Conservation (phyloP, 805 yeast genomes). For the Kodamaea leandrae region DNA sequence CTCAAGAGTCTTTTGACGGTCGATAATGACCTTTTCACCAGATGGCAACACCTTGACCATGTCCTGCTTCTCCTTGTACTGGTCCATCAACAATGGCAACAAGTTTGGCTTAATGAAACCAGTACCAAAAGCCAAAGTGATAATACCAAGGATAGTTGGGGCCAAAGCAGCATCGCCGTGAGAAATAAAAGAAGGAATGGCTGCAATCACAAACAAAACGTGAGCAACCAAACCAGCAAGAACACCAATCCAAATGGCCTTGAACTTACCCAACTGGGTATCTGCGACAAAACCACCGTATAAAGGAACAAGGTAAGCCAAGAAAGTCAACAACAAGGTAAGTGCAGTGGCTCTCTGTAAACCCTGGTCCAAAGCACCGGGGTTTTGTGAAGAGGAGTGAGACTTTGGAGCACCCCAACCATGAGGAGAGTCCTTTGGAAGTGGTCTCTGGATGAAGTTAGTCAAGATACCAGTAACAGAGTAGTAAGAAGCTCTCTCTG, state of each 20-base stretch:
- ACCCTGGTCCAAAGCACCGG: slow-evolving; percentile 53
- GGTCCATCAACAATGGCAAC: slow-evolving; percentile 48
- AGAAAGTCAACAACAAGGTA: slow-evolving; percentile 45
- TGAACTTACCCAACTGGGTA: slow-evolving; percentile 45
- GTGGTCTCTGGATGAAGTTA: slow-evolving; percentile 51
- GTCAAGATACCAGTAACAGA: slow-evolving; percentile 44
- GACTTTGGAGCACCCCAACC: slow-evolving; percentile 42
- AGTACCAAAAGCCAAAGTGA: slow-evolving; percentile 45
- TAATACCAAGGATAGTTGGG: slow-evolving; percentile 40
- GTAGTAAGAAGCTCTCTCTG: slow-evolving; percentile 56
- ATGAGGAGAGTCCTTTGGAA: slow-evolving; percentile 46
- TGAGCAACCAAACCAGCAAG: slow-evolving; percentile 47
- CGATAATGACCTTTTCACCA: slow-evolving; percentile 66
- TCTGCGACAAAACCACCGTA: slow-evolving; percentile 54
- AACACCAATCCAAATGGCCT: slow-evolving; percentile 50
- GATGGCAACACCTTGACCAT: slow-evolving; percentile 53
- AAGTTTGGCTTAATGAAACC: slow-evolving; percentile 56
- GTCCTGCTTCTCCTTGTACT: slow-evolving; percentile 54
- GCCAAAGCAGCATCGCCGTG: slow-evolving; percentile 33
- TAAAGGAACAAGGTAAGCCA: slow-evolving; percentile 51
- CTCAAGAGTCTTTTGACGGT: slow-evolving; percentile 43
- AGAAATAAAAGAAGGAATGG: slow-evolving; percentile 39
- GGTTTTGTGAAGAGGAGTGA: slow-evolving; percentile 31
- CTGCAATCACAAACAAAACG: slow-evolving; percentile 47
- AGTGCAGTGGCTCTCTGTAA: slow-evolving; percentile 46